Conservation (phyloP, 2,329 filamentous ascomycete genomes). For the Cercospora sojina region DNA sequence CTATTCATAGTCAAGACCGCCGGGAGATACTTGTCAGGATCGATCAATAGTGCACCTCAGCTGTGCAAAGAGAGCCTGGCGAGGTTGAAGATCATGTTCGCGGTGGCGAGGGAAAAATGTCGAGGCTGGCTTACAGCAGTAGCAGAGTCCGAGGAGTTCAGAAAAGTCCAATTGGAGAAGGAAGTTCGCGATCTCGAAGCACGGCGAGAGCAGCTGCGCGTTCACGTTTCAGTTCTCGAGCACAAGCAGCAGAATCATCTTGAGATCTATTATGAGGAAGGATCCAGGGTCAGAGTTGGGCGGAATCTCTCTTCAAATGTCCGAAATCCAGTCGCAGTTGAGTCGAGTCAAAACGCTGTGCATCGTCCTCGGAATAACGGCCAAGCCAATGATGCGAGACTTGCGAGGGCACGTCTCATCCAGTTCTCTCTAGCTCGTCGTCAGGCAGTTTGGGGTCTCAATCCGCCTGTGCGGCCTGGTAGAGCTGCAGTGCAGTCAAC, state of each 20-base stretch:
- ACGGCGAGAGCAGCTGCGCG: not conserved
- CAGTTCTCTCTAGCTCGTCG: too few relatives aligned
- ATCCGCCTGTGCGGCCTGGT: not conserved
- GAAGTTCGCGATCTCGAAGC: not conserved
- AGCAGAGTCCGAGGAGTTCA: not conserved
- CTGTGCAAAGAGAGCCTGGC: not conserved
- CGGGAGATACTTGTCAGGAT: not conserved
- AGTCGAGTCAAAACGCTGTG: not conserved
- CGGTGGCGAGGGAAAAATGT: not conserved
- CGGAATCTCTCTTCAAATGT: not conserved
- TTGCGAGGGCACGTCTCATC: not conserved
- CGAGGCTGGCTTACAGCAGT: not conserved
- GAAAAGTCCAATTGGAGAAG: not conserved
- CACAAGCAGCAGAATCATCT: not conserved
- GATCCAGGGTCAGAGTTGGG: not conserved
- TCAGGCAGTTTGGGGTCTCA: not conserved
- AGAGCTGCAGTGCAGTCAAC: not conserved
- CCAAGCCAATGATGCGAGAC: not conserved
- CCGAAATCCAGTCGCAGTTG: not conserved
- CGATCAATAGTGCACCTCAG: not conserved
- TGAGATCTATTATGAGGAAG: not conserved
- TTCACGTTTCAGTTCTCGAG: not conserved
- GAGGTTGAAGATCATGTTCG: not conserved
- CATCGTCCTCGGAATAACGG: not conserved
- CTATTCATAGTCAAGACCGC: not conserved